Evolutionary conservation across 1,284 basidiomycete genomes (phyloP), one percentile per base, ranked within the genome.

Genomic region (Sanghuangporus sanghuang): DNA sequence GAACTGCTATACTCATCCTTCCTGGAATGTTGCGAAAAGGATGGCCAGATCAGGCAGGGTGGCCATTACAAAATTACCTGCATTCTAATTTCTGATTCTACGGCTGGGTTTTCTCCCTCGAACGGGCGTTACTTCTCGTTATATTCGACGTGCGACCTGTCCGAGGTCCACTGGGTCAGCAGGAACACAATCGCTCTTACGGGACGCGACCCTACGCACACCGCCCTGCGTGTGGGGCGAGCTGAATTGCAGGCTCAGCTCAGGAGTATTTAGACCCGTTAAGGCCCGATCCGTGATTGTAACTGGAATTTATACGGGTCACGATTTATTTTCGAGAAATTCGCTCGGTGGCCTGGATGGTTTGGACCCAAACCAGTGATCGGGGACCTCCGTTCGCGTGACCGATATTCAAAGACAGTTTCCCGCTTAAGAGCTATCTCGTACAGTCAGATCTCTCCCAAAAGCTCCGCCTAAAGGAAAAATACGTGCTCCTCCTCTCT

Each of bases 381-480:
- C 57, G 57, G 63, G 57, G 63, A 48, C 58, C 42, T 40, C 23
- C 14, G 32, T 56, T 52, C 53, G 63, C 57, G 59, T 64, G 62
- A 63, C 62, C 50, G 16, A 59, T 53, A 64, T 64, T 64, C 57
- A 64, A 54, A 46, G 57, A 50, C 54, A 64, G 58, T 57, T 59
- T 57, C 55, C 50, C 57, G 63, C 63, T 58, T 58, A 61, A 40
- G 60, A 60, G 58, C n/a, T 50, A 56, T 64, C 53, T 59, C 39
- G 55, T 50, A 59, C 63, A 56, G 57, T 52, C 57, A 64, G 63
- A 54, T 54, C 48, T 61, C 58, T 55, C 56, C 48, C 59, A 64
- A 64, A 64, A 64, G 63, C 58, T 59, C 63, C 63, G 63, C 57
- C 63, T 60, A 46, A 63, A 57, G 62, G 57, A 63, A 57, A 57